Base-by-base conservation (phyloP, 78 protist species). In the Dictyostelium purpureum region DNA sequence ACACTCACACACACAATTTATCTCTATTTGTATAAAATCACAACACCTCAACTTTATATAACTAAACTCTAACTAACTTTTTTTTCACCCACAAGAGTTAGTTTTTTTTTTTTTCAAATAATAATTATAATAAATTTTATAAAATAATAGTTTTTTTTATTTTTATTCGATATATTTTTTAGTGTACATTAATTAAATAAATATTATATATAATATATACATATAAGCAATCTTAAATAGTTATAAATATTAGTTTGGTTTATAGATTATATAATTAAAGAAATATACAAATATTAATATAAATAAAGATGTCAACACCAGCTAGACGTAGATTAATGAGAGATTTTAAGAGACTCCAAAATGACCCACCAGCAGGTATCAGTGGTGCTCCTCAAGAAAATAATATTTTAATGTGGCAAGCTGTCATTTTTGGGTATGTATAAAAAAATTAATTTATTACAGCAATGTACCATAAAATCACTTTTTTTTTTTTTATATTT, bases 401-500 rank as follows among this genome's bases (percentile, higher is more conserved):
- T 67, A 94, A 98, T 83, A 96, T 99, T 69, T 95, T 98, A 97
- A 69, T 73, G 73, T 99, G 99, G 99, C 90, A 97, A 47, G 99
- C 99, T 0, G 98, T 99, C 28, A 99, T 99, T n/a, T 98, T 99
- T 76, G 99, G 99, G 98, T 96, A 56, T 3, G 90, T 61, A 6
- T 74, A 11, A n/a, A n/a, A n/a, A n/a, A n/a, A n/a, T n/a, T n/a
- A n/a, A n/a, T n/a, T n/a, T n/a, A n/a, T n/a, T n/a, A n/a, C n/a
- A n/a, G n/a, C n/a, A n/a, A n/a, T n/a, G n/a, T n/a, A n/a, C n/a
- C n/a, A n/a, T n/a, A n/a, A n/a, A n/a, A n/a, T n/a, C n/a, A n/a
- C n/a, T n/a, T n/a, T n/a, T n/a, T n/a, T n/a, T n/a, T n/a, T n/a
- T n/a, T n/a, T n/a, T n/a, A n/a, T n/a, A n/a, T n/a, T n/a, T n/a